Evolutionary conservation across 1,284 basidiomycete genomes (phyloP).

Genomic region (Sphaerobolus stellatus): DNA sequence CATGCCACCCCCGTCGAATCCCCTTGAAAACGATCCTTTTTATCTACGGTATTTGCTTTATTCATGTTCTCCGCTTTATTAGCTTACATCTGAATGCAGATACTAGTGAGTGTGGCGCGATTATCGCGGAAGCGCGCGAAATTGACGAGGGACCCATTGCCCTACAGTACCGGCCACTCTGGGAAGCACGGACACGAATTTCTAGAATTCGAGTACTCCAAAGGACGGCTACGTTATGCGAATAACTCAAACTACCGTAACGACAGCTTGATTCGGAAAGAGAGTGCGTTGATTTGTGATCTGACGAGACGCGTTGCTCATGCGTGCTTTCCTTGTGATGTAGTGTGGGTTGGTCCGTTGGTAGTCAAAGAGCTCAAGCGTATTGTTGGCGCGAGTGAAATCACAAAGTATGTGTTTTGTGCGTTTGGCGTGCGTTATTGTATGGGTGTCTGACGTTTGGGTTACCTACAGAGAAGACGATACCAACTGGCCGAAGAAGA

Average conservation of each 20-base stretch:
- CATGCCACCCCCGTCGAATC: no score
- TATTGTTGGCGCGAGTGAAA: constrained; percentile 93
- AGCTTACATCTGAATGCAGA: constrained; percentile 43
- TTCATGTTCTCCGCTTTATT: constrained; percentile 11
- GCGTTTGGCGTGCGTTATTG: background rate
- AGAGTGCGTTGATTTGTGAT: constrained; percentile 66
- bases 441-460: constrained; percentile 10
- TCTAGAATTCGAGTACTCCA: constrained; percentile 96
- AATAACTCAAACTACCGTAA: constrained; percentile 99
- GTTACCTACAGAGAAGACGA: constrained; percentile 83
- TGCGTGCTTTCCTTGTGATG: background rate
- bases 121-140: background rate
- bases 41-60: constrained; percentile 70
- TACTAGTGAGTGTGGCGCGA: constrained; percentile 69
- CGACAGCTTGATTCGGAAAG: constrained; percentile 96
- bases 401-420: constrained; percentile 73
- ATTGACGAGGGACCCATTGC: background rate
- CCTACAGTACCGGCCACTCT: constrained; percentile 83
- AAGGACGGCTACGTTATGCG: constrained; percentile 94
- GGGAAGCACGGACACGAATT: constrained; percentile 98
- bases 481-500: constrained; percentile 97
- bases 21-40: constrained; percentile 68
- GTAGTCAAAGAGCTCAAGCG: constrained; percentile 93
- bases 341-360: constrained; percentile 93
- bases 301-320: background rate